Percentiles rank a stretch among this genome's conserved stretches.
These are phyloP conservation scores for Entamoeba invadens DNA, from an alignment of 208 protist species.

Conservation along the genomic window DNA sequence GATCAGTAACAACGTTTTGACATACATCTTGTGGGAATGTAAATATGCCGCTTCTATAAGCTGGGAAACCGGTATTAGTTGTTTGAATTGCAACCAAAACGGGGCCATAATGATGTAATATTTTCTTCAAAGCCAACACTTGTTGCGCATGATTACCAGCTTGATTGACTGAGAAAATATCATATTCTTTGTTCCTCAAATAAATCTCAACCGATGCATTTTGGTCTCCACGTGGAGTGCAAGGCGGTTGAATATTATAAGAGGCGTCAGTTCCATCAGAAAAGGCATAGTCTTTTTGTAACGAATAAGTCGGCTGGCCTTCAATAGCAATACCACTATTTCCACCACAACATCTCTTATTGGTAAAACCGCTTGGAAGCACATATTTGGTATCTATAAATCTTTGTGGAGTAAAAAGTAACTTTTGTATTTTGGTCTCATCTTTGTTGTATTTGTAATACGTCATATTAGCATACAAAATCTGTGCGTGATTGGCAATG, in stretches of 20 bases:
- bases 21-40: not conserved
- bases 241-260: not conserved
- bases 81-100: not conserved
- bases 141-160: not conserved
- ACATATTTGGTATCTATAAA: not conserved
- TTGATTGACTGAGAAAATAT: not conserved
- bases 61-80: not conserved
- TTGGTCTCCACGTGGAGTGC: not conserved
- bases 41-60: not conserved
- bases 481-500: not conserved
- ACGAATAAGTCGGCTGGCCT: not conserved
- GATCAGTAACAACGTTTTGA: not conserved
- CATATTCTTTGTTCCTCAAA: not conserved
- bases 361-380: not conserved
- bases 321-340: not conserved
- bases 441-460: not conserved
- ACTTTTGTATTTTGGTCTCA: not conserved
- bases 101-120: not conserved
- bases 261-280: not conserved
- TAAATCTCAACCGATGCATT: not conserved
- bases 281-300: not conserved
- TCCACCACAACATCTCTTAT: not conserved
- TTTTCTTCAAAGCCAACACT: not conserved
- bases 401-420: not conserved
- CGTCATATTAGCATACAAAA: not conserved